phyloP scores from a whole-genome alignment of 371 early-diverging fungal genomes.

The Blakeslea trispora region DNA sequence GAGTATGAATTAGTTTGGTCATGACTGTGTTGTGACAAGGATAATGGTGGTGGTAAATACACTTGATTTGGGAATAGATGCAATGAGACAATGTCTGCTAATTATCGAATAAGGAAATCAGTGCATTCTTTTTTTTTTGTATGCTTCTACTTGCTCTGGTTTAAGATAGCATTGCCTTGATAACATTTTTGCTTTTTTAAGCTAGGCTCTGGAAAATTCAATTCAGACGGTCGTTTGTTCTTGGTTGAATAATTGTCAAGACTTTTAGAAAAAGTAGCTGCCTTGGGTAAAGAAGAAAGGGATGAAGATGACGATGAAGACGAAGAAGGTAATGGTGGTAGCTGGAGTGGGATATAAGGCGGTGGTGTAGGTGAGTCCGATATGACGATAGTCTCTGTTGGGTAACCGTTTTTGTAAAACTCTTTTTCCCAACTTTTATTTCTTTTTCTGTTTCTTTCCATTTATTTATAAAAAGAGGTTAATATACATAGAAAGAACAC shows the following conservation, averaged over 20 bases:
- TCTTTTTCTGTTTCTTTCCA: conserved; percentile 11
- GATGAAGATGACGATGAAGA: neutral
- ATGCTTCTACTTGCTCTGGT: conserved; percentile 21
- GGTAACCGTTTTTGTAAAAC: conserved; percentile 59
- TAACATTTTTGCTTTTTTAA: conserved; percentile 8
- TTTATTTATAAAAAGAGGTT: too few relatives aligned
- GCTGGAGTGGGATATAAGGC: conserved; percentile 4
- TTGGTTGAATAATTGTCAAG: conserved; percentile 8
- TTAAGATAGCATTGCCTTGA: conserved; percentile 2
- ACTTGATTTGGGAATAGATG: conserved; percentile 17
- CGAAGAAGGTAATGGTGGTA: too few relatives aligned
- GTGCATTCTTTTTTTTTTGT: too few relatives aligned
- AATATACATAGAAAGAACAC: too few relatives aligned
- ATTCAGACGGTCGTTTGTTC: neutral
- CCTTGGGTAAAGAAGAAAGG: neutral
- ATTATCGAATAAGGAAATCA: neutral
- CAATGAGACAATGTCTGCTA: conserved; percentile 13
- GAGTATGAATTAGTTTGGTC: neutral
- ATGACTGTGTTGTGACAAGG: conserved; percentile 1
- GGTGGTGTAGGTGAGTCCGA: conserved; percentile 49
- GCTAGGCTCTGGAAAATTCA: conserved; percentile 1
- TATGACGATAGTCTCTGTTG: conserved; percentile 60
- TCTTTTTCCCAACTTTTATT: conserved; percentile 48
- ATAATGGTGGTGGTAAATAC: conserved; percentile 6
- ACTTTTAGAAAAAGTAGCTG: conserved; percentile 4